These are phyloP conservation scores for Sanghuangporus sanghuang DNA, from an alignment of 1,284 basidiomycete genomes.

Conservation along the genomic window DNA sequence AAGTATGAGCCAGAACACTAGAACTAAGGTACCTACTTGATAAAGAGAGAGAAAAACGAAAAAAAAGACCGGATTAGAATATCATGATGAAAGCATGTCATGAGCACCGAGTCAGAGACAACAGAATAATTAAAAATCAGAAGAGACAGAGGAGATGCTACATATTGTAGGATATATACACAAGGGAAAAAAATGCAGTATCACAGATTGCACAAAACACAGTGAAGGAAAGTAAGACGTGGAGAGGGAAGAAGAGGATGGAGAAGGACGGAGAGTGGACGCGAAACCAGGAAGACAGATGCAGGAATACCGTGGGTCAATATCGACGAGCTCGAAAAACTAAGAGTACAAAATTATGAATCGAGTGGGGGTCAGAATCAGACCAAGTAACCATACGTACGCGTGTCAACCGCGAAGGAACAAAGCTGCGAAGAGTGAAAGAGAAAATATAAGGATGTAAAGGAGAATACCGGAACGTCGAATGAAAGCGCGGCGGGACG, in stretches of 20 bases:
- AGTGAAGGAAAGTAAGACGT: neutral
- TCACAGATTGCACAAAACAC: neutral
- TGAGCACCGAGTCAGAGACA: neutral
- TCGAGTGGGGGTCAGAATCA: neutral
- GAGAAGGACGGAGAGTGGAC: neutral
- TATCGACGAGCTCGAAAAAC: neutral
- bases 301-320: neutral
- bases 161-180: neutral
- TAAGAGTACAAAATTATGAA: neutral
- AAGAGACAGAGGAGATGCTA: neutral
- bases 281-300: neutral
- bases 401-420: neutral
- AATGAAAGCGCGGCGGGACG: too few species aligned
- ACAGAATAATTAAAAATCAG: neutral
- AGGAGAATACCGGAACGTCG: neutral
- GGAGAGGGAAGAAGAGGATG: neutral
- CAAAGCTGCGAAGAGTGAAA: neutral
- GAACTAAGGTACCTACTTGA: too few species aligned
- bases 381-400: neutral
- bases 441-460: neutral
- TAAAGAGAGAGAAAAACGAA: neutral
- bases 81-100: neutral
- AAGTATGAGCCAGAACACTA: too few species aligned
- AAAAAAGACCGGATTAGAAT: neutral
- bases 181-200: neutral